Conservation (phyloP, 192 early-diverging fungal species). For the Helicostylum pulchrum region DNA sequence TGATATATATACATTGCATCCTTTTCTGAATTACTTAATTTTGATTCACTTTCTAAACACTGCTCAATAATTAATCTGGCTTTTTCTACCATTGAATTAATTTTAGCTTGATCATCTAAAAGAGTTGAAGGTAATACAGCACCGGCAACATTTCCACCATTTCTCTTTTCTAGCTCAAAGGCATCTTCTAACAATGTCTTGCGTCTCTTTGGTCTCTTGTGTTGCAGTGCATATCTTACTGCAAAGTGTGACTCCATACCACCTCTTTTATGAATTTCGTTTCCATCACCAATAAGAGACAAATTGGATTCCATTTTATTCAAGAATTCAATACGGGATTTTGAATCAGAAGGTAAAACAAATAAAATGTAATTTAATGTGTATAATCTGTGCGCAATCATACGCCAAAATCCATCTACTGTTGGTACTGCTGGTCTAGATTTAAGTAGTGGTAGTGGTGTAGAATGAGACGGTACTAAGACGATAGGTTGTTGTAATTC, state of each 20-base stretch:
- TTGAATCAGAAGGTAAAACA: conserved; percentile 17
- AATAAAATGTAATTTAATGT: conserved; percentile 32
- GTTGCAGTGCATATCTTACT: conserved; percentile 23
- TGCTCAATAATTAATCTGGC: conserved; percentile 27
- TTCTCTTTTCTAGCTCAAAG: conserved; percentile 12
- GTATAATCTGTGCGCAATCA: conserved; percentile 28
- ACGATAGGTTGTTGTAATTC: background rate
- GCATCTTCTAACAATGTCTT: conserved; percentile 10
- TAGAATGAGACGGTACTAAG: background rate
- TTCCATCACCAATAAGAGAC: background rate
- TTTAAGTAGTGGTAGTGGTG: background rate
- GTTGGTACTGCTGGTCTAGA: background rate
- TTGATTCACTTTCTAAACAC: conserved; percentile 36
- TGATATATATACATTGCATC: conserved; percentile 43
- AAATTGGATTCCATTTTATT: conserved; percentile 9
- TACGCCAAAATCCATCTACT: conserved; percentile 21
- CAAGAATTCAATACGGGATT: conserved; percentile 5
- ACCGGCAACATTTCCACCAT: background rate
- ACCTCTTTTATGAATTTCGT: conserved; percentile 14
- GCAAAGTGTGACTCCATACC: conserved; percentile 30
- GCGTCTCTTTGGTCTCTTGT: background rate
- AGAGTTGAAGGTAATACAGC: background rate
- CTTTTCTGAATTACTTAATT: conserved; percentile 31
- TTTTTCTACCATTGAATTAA: conserved; percentile 18
- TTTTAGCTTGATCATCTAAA: background rate